Conservation (phyloP, 73 alveolate species). For the Paramecium tetraurelia region DNA sequence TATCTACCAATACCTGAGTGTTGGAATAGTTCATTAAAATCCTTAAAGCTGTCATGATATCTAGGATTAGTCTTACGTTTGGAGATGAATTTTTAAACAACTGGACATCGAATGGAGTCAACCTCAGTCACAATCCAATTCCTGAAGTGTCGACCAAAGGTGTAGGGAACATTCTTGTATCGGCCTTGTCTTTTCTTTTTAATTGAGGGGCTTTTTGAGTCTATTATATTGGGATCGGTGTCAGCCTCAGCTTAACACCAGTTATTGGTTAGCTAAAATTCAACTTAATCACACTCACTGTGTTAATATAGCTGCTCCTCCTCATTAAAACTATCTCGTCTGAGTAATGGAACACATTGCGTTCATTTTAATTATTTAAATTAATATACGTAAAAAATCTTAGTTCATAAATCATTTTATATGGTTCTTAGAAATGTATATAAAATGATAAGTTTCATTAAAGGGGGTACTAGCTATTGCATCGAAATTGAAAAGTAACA, state of each 20-base stretch:
- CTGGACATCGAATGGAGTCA: neutral
- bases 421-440: neutral
- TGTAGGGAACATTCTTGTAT: conserved; percentile 19
- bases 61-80: conserved; percentile 37
- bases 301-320: neutral
- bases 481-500: neutral
- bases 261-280: conserved; percentile 15
- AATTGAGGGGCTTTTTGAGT: neutral
- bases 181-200: conserved; percentile 37
- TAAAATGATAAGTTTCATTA: neutral
- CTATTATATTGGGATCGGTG: conserved; percentile 15
- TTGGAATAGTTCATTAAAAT: conserved; percentile 30
- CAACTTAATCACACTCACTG: conserved; percentile 43
- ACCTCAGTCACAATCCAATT: neutral
- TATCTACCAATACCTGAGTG: conserved; percentile 29
- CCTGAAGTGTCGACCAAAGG: conserved; percentile 33
- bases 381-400: neutral
- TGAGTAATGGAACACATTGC: neutral
- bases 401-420: neutral
- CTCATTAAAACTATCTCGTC: conserved; percentile 40
- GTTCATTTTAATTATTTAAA: neutral
- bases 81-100: conserved; percentile 1
- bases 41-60: conserved; percentile 21
- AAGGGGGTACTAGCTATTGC: neutral
- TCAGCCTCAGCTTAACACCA: conserved; percentile 39